Conservation (phyloP, 495 filamentous ascomycete genomes). For the Talaromyces nanjingensis region DNA sequence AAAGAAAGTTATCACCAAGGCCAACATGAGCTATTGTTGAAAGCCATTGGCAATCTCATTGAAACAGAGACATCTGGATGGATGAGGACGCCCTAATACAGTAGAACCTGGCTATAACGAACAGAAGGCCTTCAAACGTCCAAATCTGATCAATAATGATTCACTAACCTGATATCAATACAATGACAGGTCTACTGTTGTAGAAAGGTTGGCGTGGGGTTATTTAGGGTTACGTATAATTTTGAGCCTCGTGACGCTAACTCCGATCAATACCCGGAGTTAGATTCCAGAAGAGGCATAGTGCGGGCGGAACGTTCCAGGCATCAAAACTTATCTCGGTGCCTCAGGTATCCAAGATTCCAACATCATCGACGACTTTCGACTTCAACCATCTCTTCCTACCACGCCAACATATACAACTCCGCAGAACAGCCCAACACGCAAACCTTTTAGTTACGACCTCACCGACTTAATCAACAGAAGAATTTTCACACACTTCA, state of each 20-base stretch:
- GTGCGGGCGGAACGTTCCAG: not conserved
- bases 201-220: not conserved
- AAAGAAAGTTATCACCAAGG: too few relatives aligned
- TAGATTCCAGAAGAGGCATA: constrained; percentile 1
- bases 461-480: not conserved
- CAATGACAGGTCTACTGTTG: not conserved
- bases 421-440: too few relatives aligned
- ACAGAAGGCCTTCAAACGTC: too few relatives aligned
- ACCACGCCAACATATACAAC: not conserved
- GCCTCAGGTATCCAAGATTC: constrained; percentile 5
- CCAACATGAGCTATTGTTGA: too few relatives aligned
- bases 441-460: too few relatives aligned
- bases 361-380: not conserved
- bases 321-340: not conserved
- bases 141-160: too few relatives aligned
- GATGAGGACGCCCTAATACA: too few relatives aligned
- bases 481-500: constrained; percentile 7
- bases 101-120: too few relatives aligned
- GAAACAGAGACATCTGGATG: too few relatives aligned
- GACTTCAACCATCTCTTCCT: not conserved
- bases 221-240: not conserved
- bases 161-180: too few relatives aligned
- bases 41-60: too few relatives aligned
- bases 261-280: not conserved
- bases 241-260: not conserved